These are phyloP conservation scores for Debaryomycetaceae sp. DNA, from an alignment of 1,139 yeast species.

Conservation along the genomic window DNA sequence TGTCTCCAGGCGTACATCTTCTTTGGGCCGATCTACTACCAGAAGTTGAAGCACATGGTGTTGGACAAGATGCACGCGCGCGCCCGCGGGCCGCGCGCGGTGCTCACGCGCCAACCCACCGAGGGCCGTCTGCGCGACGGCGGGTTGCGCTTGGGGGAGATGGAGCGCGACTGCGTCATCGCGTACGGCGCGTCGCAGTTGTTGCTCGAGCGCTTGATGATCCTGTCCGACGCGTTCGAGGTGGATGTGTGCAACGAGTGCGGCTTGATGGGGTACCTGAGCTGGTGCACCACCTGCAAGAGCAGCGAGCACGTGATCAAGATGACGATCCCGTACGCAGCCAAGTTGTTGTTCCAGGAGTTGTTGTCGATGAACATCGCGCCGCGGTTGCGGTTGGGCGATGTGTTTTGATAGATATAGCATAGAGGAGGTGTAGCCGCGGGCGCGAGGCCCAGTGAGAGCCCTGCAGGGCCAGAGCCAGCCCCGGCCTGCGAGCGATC, in stretches of 20 bases:
- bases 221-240: slow-evolving; percentile 96
- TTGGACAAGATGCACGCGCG: slow-evolving; percentile 99
- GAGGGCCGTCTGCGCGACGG: slow-evolving; percentile 99
- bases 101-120: slow-evolving; percentile 95
- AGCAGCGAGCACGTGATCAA: slow-evolving; percentile 80
- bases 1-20: slow-evolving; percentile 95
- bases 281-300: slow-evolving; percentile 96
- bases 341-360: slow-evolving; percentile 92
- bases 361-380: slow-evolving; percentile 96
- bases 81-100: slow-evolving; percentile 99
- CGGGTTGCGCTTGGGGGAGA: slow-evolving; percentile 97
- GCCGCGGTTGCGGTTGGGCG: slow-evolving; percentile 85
- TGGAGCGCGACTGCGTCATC: slow-evolving; percentile 99
- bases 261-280: slow-evolving; percentile 97
- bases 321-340: slow-evolving; percentile 98
- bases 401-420: slow-evolving; percentile 49
- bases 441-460: too few relatives aligned
- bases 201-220: slow-evolving; percentile 88
- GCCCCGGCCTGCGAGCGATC: too few relatives aligned
- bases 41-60: slow-evolving; percentile 98
- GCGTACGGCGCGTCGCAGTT: slow-evolving; percentile 99
- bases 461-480: too few relatives aligned
- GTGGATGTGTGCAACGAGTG: slow-evolving; percentile 92
- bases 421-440: background rate
- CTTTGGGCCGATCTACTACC: slow-evolving; percentile 98